Base-by-base conservation (phyloP, 257 asterid species). In the Lycium ferocissimum region DNA sequence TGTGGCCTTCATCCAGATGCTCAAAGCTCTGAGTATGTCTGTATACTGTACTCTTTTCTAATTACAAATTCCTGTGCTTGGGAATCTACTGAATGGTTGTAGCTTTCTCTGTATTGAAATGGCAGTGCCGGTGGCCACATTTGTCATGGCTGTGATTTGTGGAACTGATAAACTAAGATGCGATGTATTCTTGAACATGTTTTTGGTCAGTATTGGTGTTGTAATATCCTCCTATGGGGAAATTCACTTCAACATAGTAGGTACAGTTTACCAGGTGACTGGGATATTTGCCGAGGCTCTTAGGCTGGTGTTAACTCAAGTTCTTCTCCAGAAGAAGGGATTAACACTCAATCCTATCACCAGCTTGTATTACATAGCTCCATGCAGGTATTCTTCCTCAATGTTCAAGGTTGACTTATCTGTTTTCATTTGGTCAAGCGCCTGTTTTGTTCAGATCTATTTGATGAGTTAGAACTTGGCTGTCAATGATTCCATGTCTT, bases 1-100 rank as follows among this genome's bases (percentile, higher is more conserved):
- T 20, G 99, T 97, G 81, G 99, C 99, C 80, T 97, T 97, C 97
- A 97, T 97, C 90, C 99, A 97, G 94, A 95, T 97, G 99, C 99
- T 97, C 84, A 97, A 97, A 94, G 98, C 99, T 87, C 90, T 97
- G 83, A 97, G 99, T 97, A 97, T 81, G 98, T 82, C 67, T 17
- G 40, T 79, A 37, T 80, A 54, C 65, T 26, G 14, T 54, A 26
- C 43, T 78, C 49, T 53, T 78, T 78, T 78, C 82, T 53, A 76
- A 26, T 76, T 53, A 33, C 62, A 37, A 78, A 14, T 53, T 51
- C 47, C 65, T 85, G 82, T 49, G 61, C 81, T 15, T 26, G 82
- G 45, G 82, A 78, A 78, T 78, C 65, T 78, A 53, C 82, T 78
- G 82, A 78, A 78, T 78, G 65, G 65, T 13, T 53, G 82, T 26